Base-by-base conservation (phyloP, 805 yeast species). In the Teunomyces funiuensis region DNA sequence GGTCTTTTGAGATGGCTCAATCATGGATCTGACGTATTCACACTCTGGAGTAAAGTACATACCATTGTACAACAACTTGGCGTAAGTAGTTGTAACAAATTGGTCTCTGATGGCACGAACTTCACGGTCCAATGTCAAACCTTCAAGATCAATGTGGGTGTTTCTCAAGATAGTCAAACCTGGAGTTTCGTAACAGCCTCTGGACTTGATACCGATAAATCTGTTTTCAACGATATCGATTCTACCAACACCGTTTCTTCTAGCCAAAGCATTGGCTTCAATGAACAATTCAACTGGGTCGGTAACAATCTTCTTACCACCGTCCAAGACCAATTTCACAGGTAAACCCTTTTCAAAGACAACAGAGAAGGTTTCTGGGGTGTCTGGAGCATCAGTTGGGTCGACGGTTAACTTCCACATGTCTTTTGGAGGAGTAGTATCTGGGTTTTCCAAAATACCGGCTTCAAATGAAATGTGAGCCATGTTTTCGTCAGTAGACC, bases 141-240 rank as follows among this genome's bases (percentile, higher is more conserved):
- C 99, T 76, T 93, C 99, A 57, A 93, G 75, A 67, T 93, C 99
- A 65, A 93, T 81, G 70, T 93, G 99, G 36, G 98, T 87, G 42
- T 80, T 69, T 80, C 99, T 88, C 71, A 93, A 83, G 48, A 93
- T 66, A 47, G 99, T 91, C 59, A 93, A 81, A 68, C 98, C 99
- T 54, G 99, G 99, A 50, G 98, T 95, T 74, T 93, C 99, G 76
- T 93, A 93, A 77, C 99, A 93, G 45, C 99, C 99, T 79, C 99
- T 88, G 50, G 98, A 90, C 72, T 93, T 93, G 69, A 93, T 85
- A 68, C 98, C 98, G 61, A 93, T 93, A 71, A 93, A 93, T 77
- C 99, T 89, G 79, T 93, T 88, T 76, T 93, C 99, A 52, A 93
- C 99, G 62, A 93, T 93, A 74, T 93, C 99, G 66, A 93, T 85